Evolutionary conservation across 257 asterid genomes (phyloP), one percentile per base, ranked within the genome.

Genomic region (Echites panduratus): DNA sequence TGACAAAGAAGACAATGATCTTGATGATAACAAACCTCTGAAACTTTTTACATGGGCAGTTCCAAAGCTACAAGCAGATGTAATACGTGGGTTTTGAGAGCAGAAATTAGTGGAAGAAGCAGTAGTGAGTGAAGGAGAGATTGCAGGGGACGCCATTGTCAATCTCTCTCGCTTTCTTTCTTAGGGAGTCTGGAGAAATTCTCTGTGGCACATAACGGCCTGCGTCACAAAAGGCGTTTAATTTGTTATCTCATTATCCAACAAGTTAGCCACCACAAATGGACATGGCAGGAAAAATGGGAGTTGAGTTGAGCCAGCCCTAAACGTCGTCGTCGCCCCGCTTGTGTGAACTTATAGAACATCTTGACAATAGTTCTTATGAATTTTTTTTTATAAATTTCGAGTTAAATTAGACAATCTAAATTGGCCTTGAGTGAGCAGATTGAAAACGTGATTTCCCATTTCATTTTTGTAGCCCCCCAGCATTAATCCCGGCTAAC

Each of bases 81-180:
- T 20, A n/a, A 52, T 38, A 1, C 52, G 56, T 45, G 53, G 72
- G 27, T 24, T 67, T 57, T 59, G 76, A 45, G 80, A 72, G 64
- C 71, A 70, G 56, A 75, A 56, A 70, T 70, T 65, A 52, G 79
- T 26, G 3, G 70, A 47, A 22, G 80, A 62, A 77, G 69, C 2
- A 38, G 27, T 64, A 20, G 29, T 41, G 3, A 64, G 69, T 19
- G 72, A 73, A 49, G 71, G 76, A 53, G 85, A 66, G 77, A 53
- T 47, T 53, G 70, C 66, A 35, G 81, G n/a, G 70, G 77, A 77
- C 57, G 82, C 85, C 87, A 80, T 83, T 75, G 77, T 49, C 48
- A 47, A 19, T 27, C 10, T 45, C 48, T 59, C 56, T 32, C 38
- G 38, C 38, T 32, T 32, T 32, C 38, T 32, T 32, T 32, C 5